A percentile compares a stretch with the other conserved stretches of the same genome.
phyloP scores from a whole-genome alignment of 2,329 filamentous ascomycete species.

The Microcera coccophila region DNA sequence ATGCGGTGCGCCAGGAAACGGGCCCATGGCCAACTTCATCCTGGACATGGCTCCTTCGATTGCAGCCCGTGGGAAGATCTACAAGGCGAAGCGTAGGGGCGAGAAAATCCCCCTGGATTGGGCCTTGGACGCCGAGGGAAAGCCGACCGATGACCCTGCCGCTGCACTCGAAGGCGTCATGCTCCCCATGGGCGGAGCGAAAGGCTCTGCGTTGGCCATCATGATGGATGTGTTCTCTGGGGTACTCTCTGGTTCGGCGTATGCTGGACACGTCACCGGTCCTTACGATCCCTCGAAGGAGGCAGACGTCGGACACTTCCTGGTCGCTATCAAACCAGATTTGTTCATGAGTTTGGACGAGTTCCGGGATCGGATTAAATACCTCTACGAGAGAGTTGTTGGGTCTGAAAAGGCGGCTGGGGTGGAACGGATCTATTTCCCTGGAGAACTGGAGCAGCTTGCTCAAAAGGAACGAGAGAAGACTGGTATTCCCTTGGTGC shows the following conservation, averaged over 20 bases:
- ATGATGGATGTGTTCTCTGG: slow-evolving; percentile 92
- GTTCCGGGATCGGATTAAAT: slow-evolving; percentile 60
- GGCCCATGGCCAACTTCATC: slow-evolving; percentile 56
- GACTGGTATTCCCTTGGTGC: slow-evolving; percentile 56
- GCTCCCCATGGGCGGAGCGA: slow-evolving; percentile 81
- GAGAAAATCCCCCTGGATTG: slow-evolving; percentile 69
- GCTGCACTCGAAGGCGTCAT: slow-evolving; percentile 72
- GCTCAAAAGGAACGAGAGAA: slow-evolving; percentile 47
- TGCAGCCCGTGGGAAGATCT: slow-evolving; percentile 68
- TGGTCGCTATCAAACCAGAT: slow-evolving; percentile 70
- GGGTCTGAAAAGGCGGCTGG: slow-evolving; percentile 52
- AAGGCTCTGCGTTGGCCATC: slow-evolving; percentile 70
- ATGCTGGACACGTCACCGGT: slow-evolving; percentile 70
- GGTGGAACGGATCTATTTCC: slow-evolving; percentile 58
- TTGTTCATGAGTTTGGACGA: slow-evolving; percentile 68
- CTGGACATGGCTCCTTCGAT: slow-evolving; percentile 71
- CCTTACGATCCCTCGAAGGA: slow-evolving; percentile 69
- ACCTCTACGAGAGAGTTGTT: slow-evolving; percentile 52
- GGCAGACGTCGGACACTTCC: slow-evolving; percentile 70
- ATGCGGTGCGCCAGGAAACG: slow-evolving; percentile 66
- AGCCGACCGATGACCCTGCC: slow-evolving; percentile 66
- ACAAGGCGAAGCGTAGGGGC: slow-evolving; percentile 63
- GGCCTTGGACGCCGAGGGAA: slow-evolving; percentile 70
- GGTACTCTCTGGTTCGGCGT: slow-evolving; percentile 71
- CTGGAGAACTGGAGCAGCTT: slow-evolving; percentile 59